These are phyloP conservation scores for Starmerella sirachaensis DNA, from an alignment of 805 yeast genomes.

Conservation along the genomic window DNA sequence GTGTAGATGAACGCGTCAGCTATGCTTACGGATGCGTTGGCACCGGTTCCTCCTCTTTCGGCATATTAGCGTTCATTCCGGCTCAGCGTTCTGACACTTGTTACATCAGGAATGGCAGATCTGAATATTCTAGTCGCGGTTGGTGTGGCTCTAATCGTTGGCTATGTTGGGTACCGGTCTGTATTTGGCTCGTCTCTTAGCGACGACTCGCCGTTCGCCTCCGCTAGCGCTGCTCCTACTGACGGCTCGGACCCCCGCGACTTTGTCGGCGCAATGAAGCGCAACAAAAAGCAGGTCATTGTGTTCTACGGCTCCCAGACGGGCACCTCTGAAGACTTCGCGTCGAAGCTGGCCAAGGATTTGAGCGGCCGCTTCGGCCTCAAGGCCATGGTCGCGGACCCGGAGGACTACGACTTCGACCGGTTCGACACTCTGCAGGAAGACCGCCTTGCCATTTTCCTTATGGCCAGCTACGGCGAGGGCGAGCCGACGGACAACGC, in stretches of 20 bases:
- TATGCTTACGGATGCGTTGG: no score
- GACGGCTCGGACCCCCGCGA: slow-evolving; percentile 12
- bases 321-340: slow-evolving; percentile 97
- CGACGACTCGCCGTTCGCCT: slow-evolving; percentile 6
- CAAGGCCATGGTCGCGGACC: slow-evolving; percentile 72
- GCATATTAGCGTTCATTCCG: no score
- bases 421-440: slow-evolving; percentile 52
- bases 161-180: slow-evolving; percentile 18
- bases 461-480: slow-evolving; percentile 92
- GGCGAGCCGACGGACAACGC: slow-evolving; percentile 98
- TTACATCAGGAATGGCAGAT: no score
- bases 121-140: slow-evolving; percentile 6
- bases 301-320: slow-evolving; percentile 92
- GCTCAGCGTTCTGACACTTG: no score
- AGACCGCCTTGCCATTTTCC: slow-evolving; percentile 53
- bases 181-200: slow-evolving; percentile 13
- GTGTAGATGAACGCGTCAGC: no score
- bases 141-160: slow-evolving; percentile 17
- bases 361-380: slow-evolving; percentile 70
- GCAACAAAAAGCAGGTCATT: slow-evolving; percentile 59
- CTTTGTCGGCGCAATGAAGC: slow-evolving; percentile 33
- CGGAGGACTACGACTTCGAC: slow-evolving; percentile 80
- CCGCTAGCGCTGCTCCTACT: neutral
- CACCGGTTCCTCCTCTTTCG: no score
- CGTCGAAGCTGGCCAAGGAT: slow-evolving; percentile 81